These are phyloP conservation scores for Rhynchospora tenuis DNA, from an alignment of 176 grass and related monocot genomes.

Conservation along the genomic window DNA sequence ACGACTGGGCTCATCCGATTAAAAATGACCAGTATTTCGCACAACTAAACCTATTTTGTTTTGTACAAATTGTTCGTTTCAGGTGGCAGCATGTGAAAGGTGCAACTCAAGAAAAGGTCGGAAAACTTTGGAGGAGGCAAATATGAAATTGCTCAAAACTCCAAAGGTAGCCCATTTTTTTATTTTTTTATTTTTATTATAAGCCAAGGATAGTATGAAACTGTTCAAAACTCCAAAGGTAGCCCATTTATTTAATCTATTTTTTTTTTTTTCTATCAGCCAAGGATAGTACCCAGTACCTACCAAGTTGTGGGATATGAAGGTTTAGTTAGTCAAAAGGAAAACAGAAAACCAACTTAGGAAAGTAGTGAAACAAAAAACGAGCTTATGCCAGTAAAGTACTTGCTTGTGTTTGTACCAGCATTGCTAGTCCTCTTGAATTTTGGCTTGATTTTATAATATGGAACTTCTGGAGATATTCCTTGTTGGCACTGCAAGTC, in stretches of 20 bases:
- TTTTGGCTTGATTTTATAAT: not conserved
- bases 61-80: not conserved
- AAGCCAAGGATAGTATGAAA: conserved; percentile 25
- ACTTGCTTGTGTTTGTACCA: not conserved
- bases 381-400: not conserved
- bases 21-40: not conserved
- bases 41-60: not conserved
- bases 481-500: not conserved
- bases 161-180: conserved; percentile 44
- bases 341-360: not conserved
- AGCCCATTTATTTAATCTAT: not conserved
- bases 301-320: not conserved
- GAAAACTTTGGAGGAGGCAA: conserved; percentile 74
- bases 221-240: conserved; percentile 71
- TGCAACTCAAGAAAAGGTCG: conserved; percentile 90
- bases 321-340: not conserved
- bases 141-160: conserved; percentile 60
- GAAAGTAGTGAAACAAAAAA: not conserved
- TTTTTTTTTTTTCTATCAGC: not conserved
- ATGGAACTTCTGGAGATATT: not conserved
- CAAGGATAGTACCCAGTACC: not conserved
- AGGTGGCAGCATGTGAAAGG: conserved; percentile 87
- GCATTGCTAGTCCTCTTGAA: not conserved
- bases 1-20: not conserved
- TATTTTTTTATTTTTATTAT: not conserved